Percentiles rank a stretch among this genome's conserved stretches.
Conservation (phyloP, 2,329 filamentous ascomycete species). For the Colletotrichum lentis region DNA sequence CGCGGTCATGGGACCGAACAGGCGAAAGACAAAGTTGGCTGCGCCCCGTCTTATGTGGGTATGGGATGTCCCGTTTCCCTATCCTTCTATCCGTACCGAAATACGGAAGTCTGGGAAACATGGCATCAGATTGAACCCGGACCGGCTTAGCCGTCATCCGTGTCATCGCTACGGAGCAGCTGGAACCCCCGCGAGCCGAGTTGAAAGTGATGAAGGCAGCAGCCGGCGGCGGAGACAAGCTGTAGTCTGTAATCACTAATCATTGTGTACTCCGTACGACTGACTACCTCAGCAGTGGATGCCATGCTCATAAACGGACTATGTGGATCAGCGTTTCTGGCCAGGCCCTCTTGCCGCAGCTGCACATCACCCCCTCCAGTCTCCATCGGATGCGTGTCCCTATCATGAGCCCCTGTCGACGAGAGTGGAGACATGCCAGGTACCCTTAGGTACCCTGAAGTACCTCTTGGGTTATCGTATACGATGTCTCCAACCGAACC, state of each 20-base stretch:
- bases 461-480: slow-evolving; percentile 24
- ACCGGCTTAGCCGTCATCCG: slow-evolving; percentile 5
- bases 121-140: slow-evolving; percentile 1
- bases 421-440: slow-evolving; percentile 20
- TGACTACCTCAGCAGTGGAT: not conserved
- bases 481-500: slow-evolving; percentile 10
- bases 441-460: slow-evolving; percentile 30
- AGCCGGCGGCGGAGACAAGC: too few relatives aligned
- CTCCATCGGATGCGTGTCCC: slow-evolving; percentile 30
- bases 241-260: too few relatives aligned
- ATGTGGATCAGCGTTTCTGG: slow-evolving; percentile 31
- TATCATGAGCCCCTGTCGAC: slow-evolving; percentile 32
- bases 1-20: slow-evolving; percentile 28
- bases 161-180: too few relatives aligned
- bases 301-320: slow-evolving; percentile 23
- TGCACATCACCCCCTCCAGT: slow-evolving; percentile 37
- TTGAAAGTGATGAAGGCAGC: not conserved
- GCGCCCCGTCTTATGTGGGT: slow-evolving; percentile 30
- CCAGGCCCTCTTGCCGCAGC: slow-evolving; percentile 32
- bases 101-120: slow-evolving; percentile 9
- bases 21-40: slow-evolving; percentile 20
- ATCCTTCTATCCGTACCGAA: slow-evolving; percentile 3
- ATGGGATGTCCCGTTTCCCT: slow-evolving; percentile 33
- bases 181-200: not conserved
- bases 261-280: too few relatives aligned